These are phyloP conservation scores for Rhizopogon salebrosus DNA, from an alignment of 768 basidiomycete species.

Conservation along the genomic window DNA sequence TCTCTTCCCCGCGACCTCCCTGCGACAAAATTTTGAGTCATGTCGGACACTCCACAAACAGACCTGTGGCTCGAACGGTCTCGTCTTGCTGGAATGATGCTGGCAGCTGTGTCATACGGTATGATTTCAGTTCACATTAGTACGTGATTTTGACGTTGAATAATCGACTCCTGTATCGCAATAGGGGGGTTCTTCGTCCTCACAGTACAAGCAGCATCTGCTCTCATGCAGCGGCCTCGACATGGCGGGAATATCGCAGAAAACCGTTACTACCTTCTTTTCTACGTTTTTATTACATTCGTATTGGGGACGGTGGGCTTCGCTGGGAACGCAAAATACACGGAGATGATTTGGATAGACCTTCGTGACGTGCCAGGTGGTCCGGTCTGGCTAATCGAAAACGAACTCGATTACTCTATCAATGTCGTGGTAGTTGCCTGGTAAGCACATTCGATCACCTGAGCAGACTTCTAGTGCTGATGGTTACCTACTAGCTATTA, in stretches of 20 bases:
- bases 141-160: neutral
- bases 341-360: constrained; percentile 29
- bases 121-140: neutral
- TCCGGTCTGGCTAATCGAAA: constrained; percentile 10
- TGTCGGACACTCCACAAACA: constrained; percentile 14
- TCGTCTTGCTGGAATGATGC: constrained; percentile 16
- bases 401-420: constrained; percentile 13
- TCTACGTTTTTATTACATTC: constrained; percentile 22
- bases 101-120: constrained; percentile 19
- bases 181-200: constrained; percentile 18
- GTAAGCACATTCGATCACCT: constrained; percentile 7
- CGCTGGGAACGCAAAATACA: constrained; percentile 22
- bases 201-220: constrained; percentile 11
- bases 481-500: constrained; percentile 15
- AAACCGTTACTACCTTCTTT: constrained; percentile 8
- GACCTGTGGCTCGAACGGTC: constrained; percentile 24
- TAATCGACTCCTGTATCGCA: neutral
- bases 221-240: constrained; percentile 5
- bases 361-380: constrained; percentile 13
- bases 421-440: constrained; percentile 16
- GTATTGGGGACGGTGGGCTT: constrained; percentile 21
- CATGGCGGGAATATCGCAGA: neutral
- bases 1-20: neutral
- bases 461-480: neutral
- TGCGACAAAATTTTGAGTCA: neutral